A percentile compares a stretch with the other conserved stretches of the same genome.
Conservation (phyloP, 176 grass and related monocot genomes). For the Otatea glauca region DNA sequence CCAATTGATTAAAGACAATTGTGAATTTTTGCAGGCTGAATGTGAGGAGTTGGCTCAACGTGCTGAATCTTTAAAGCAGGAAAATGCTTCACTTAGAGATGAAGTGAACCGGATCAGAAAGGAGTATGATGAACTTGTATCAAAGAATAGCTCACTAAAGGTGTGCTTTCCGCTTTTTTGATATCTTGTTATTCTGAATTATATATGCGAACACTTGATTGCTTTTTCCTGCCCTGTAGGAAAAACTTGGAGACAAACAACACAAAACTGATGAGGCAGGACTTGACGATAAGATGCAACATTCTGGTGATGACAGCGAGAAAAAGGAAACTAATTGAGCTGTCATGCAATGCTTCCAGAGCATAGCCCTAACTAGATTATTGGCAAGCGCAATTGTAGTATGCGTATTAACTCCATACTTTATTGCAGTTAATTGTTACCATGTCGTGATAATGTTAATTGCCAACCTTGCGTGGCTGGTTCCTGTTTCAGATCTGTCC, state of each 20-base stretch:
- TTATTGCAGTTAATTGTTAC: slow-evolving; percentile 64
- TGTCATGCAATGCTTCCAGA: slow-evolving; percentile 48
- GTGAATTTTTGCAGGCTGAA: slow-evolving; percentile 76
- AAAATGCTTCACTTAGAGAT: slow-evolving; percentile 92
- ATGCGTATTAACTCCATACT: slow-evolving; percentile 66
- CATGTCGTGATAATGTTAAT: slow-evolving; percentile 58
- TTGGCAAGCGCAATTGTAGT: slow-evolving; percentile 59
- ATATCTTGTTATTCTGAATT: slow-evolving; percentile 32
- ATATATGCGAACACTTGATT: slow-evolving; percentile 20
- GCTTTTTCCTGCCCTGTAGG: slow-evolving; percentile 54
- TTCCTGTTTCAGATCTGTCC: slow-evolving; percentile 70
- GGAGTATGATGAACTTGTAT: slow-evolving; percentile 81
- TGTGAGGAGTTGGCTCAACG: slow-evolving; percentile 92
- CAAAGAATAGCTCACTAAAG: slow-evolving; percentile 82
- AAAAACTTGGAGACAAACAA: slow-evolving; percentile 68
- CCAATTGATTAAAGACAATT: slow-evolving; percentile 25
- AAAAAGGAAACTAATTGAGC: slow-evolving; percentile 61
- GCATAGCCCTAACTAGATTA: slow-evolving; percentile 74
- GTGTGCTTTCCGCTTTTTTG: slow-evolving; percentile 42
- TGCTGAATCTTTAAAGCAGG: slow-evolving; percentile 87
- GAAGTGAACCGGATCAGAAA: slow-evolving; percentile 84
- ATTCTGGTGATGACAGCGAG: slow-evolving; percentile 56
- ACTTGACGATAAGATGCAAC: slow-evolving; percentile 59
- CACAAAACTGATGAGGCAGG: slow-evolving; percentile 64
- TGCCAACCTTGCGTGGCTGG: slow-evolving; percentile 59